phyloP scores from a whole-genome alignment of 805 yeast species.

The Kodamaea jinghongensis region DNA sequence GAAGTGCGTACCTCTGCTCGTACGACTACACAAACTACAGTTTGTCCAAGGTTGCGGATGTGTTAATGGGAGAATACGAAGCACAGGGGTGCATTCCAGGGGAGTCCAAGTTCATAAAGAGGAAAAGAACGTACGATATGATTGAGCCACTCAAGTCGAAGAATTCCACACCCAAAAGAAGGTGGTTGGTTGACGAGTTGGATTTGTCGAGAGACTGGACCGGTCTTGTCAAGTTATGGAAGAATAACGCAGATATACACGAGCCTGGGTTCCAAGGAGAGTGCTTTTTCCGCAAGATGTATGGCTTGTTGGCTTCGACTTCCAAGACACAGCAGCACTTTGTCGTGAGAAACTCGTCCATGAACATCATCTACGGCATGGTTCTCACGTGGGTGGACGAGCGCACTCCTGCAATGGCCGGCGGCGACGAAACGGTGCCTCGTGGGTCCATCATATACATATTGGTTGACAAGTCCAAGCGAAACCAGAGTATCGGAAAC shows the following conservation, averaged over 20 bases:
- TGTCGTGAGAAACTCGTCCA: slow-evolving; percentile 55
- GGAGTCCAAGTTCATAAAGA: slow-evolving; percentile 35
- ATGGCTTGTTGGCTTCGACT: slow-evolving; percentile 28
- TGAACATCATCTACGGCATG: slow-evolving; percentile 53
- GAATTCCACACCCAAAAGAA: slow-evolving; percentile 29
- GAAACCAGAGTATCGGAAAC: slow-evolving; percentile 55
- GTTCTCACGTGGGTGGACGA: slow-evolving; percentile 52
- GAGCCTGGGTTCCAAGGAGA: slow-evolving; percentile 21
- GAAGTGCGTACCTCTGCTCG: slow-evolving; percentile 57
- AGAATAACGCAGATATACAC: slow-evolving; percentile 29
- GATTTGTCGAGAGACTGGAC: slow-evolving; percentile 49
- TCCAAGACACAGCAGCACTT: slow-evolving; percentile 43
- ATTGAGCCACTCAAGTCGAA: slow-evolving; percentile 10
- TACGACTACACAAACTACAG: slow-evolving; percentile 58
- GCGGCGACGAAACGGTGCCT: slow-evolving; percentile 4
- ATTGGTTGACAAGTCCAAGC: slow-evolving; percentile 51
- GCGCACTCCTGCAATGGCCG: background rate
- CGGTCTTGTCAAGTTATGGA: slow-evolving; percentile 45
- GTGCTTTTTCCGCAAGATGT: slow-evolving; percentile 27
- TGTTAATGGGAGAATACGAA: slow-evolving; percentile 51
- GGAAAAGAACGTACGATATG: slow-evolving; percentile 18
- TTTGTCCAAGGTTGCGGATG: slow-evolving; percentile 46
- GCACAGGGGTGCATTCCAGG: slow-evolving; percentile 60
- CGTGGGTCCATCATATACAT: slow-evolving; percentile 46
- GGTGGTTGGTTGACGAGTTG: slow-evolving; percentile 60